Evolutionary conservation across 768 basidiomycete genomes (phyloP).

Genomic region (Termitomyces sp.): DNA sequence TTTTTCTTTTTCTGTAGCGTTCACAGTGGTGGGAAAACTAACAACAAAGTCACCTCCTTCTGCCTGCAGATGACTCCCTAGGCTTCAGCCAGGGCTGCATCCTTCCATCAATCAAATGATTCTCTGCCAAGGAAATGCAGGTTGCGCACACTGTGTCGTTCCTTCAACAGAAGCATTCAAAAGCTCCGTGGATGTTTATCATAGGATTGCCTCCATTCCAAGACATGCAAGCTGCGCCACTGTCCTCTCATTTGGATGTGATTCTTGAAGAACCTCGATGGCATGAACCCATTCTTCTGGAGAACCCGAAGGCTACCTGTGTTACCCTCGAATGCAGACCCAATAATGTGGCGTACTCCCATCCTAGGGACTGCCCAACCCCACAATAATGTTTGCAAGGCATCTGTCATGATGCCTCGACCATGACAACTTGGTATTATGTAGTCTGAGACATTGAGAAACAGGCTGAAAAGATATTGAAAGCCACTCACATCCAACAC

Average conservation of each 20-base stretch:
- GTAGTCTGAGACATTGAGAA: slow-evolving; percentile 38
- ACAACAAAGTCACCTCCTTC: too few relatives aligned
- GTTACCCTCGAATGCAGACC: slow-evolving; percentile 46
- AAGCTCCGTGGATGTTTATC: not conserved
- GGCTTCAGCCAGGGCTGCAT: too few relatives aligned
- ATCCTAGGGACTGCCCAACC: slow-evolving; percentile 64
- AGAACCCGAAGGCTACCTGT: slow-evolving; percentile 58
- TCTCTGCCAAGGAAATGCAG: too few relatives aligned
- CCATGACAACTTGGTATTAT: slow-evolving; percentile 57
- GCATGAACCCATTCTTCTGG: slow-evolving; percentile 56
- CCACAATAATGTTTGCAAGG: slow-evolving; percentile 44
- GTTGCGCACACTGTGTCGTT: too few relatives aligned
- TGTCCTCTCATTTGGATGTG: slow-evolving; percentile 31
- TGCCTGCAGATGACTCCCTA: too few relatives aligned
- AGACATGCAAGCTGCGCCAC: slow-evolving; percentile 25
- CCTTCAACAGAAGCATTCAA: too few relatives aligned
- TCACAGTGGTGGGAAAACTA: too few relatives aligned
- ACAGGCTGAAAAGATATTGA: not conserved
- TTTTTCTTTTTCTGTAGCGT: too few relatives aligned
- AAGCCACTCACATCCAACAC: slow-evolving; percentile 46
- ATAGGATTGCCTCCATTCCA: slow-evolving; percentile 25
- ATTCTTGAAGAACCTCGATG: slow-evolving; percentile 31
- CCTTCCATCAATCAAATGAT: too few relatives aligned
- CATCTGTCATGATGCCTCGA: slow-evolving; percentile 70
- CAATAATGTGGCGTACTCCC: slow-evolving; percentile 43